phyloP scores from a whole-genome alignment of 2,329 filamentous ascomycete species.

The Hawksworthiomyces lignivorus region DNA sequence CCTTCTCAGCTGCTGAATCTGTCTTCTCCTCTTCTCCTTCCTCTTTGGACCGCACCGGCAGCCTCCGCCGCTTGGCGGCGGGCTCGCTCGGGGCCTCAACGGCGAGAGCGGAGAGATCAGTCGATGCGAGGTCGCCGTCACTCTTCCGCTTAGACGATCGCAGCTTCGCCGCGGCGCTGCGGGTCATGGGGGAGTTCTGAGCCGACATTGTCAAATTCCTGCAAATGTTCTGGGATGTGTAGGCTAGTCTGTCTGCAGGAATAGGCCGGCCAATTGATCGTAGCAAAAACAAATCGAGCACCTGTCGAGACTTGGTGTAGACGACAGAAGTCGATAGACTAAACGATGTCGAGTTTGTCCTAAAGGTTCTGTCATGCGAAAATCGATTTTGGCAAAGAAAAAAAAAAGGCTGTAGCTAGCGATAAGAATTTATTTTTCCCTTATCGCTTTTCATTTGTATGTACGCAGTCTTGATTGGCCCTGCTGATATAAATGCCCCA shows the following conservation, averaged over 20 bases:
- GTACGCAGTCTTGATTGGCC: not conserved
- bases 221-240: too few species aligned
- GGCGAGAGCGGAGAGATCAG: too few species aligned
- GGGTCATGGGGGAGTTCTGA: conserved; percentile 8
- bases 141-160: conserved; percentile 11
- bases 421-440: conserved; percentile 5
- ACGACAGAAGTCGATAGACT: too few species aligned
- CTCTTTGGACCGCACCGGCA: conserved; percentile 19
- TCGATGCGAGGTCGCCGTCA: not conserved
- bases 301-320: too few species aligned
- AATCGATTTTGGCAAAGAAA: too few species aligned
- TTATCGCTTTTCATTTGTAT: too few species aligned
- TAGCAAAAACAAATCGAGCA: too few species aligned
- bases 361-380: not conserved
- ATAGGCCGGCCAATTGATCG: too few species aligned
- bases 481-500: too few species aligned
- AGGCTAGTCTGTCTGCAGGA: too few species aligned
- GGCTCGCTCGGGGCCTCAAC: not conserved
- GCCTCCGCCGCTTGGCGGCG: conserved; percentile 8
- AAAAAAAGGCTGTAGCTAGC: conserved; percentile 1
- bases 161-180: conserved; percentile 9
- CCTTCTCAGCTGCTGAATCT: not conserved
- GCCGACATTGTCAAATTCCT: conserved; percentile 10
- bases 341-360: not conserved
- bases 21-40: not conserved